Base-by-base conservation (phyloP, 352 stramenopile species). In the Bremia lactucae region DNA sequence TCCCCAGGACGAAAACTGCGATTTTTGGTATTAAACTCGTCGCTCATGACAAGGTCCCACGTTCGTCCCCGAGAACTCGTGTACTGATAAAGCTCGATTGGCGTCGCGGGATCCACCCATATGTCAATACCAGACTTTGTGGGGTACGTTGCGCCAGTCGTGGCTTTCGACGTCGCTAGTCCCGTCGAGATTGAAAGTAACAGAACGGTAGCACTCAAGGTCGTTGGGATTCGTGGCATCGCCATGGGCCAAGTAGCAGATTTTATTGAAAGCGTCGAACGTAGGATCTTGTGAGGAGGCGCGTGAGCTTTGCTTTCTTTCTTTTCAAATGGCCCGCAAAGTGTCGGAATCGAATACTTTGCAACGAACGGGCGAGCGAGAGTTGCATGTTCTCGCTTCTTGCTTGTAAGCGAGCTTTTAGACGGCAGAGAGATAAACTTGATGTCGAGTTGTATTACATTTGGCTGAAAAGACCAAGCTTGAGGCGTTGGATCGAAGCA, bases 11-110 rank as follows among this genome's bases (percentile, higher is more conserved):
- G 42, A 55, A 98, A 97, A 22, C 50, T 77, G n/a, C 94, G 73
- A 28, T 81, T 77, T 7, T 85, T 69, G 33, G 71, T 72, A 56
- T 97, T 83, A 58, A 97, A 97, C 59, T 97, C 91, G 62, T 97
- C 91, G 24, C 83, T 96, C 81, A 96, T 96, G 23, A 91, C 68
- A 9, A 95, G 55, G 15, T 83, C 34, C 65, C 70, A 85, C 19
- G 13, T 48, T 2, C 49, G 41, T 1, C 70, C 73, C 21, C 69
- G 68, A 4, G 72, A 85, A 3, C 45, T 68, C 4, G 37, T 49
- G 35, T 74, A 83, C 13, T 26, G 49, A 11, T 62, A 61, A 10
- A 33, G 44, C 16, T 75, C 59, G 4, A 38, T 14, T 0, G 69
- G 67, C 0, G 74, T 87, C n/a, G 58, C 67, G 1, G 70, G 68